phyloP scores from a whole-genome alignment of 2,329 filamentous ascomycete species.

The Talaromyces funiculosus region DNA sequence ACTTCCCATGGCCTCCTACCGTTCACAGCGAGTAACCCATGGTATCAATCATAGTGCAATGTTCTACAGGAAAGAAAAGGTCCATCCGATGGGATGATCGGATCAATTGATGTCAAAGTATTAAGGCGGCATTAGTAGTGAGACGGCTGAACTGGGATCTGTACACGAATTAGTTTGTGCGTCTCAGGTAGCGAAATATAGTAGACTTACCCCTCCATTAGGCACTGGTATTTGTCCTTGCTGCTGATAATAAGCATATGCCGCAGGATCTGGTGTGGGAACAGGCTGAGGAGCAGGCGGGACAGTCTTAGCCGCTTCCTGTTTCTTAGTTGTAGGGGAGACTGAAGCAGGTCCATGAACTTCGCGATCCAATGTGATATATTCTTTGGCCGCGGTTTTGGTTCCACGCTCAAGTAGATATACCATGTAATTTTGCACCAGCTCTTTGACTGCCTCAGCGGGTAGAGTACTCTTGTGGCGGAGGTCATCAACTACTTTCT shows the following conservation, averaged over 20 bases:
- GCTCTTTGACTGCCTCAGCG: slow-evolving; percentile 61
- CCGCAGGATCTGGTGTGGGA: slow-evolving; percentile 15
- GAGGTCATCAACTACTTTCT: slow-evolving; percentile 71
- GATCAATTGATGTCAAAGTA: neutral
- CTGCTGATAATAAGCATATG: slow-evolving; percentile 17
- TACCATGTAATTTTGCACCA: slow-evolving; percentile 71
- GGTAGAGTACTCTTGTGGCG: slow-evolving; percentile 67
- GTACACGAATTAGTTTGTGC: neutral
- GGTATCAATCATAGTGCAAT: slow-evolving; percentile 10
- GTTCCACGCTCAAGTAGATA: slow-evolving; percentile 79
- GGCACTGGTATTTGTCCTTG: slow-evolving; percentile 4
- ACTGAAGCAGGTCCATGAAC: slow-evolving; percentile 63
- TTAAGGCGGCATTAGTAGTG: slow-evolving; percentile 11
- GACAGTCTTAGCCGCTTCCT: slow-evolving; percentile 21
- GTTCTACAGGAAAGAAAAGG: slow-evolving; percentile 14
- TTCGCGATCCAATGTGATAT: slow-evolving; percentile 74
- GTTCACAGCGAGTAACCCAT: neutral
- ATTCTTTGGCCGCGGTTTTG: slow-evolving; percentile 79
- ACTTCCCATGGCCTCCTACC: neutral
- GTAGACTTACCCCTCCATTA: slow-evolving; percentile 13
- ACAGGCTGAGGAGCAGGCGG: slow-evolving; percentile 19
- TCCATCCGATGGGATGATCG: neutral
- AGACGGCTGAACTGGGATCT: slow-evolving; percentile 7
- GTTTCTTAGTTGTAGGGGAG: slow-evolving; percentile 27
- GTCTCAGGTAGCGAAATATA: neutral